Conservation (phyloP, 2,329 filamentous ascomycete species). For the Mollisia scopiformis region DNA sequence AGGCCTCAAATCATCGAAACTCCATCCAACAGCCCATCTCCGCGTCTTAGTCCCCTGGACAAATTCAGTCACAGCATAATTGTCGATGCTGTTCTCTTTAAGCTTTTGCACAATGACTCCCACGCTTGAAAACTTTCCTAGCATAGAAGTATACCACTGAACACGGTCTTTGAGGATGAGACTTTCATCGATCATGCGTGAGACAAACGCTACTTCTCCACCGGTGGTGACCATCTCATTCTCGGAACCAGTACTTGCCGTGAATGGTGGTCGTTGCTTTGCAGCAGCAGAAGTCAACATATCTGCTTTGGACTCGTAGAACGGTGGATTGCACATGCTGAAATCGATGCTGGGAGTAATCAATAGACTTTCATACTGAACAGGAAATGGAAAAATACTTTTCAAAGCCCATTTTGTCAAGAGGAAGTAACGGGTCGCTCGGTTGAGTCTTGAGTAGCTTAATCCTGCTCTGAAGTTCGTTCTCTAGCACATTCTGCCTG, state of each 20-base stretch:
- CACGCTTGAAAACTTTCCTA: conserved; percentile 78
- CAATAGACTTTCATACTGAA: conserved; percentile 9
- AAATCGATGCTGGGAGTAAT: conserved; percentile 65
- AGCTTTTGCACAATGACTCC: conserved; percentile 63
- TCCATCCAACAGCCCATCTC: conserved; percentile 90
- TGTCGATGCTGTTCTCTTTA: conserved; percentile 62
- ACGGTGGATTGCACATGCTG: conserved; percentile 92
- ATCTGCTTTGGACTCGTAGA: conserved; percentile 77
- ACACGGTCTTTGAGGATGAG: conserved; percentile 61
- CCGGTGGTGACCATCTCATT: conserved; percentile 85
- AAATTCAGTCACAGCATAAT: conserved; percentile 83
- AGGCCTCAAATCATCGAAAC: conserved; percentile 71
- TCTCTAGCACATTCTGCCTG: conserved; percentile 65
- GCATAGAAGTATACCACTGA: conserved; percentile 89
- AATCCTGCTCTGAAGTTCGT: conserved; percentile 67
- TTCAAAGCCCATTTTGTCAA: conserved; percentile 54
- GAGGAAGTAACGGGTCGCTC: conserved; percentile 57
- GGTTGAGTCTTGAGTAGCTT: conserved; percentile 59
- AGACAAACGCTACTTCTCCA: conserved; percentile 77
- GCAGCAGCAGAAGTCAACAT: conserved; percentile 64
- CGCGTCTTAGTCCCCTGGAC: conserved; percentile 78
- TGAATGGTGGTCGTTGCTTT: conserved; percentile 71
- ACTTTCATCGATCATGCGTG: conserved; percentile 72
- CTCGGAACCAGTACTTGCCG: conserved; percentile 75
- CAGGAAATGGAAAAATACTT: conserved; percentile 28